Base-by-base conservation (phyloP, 2,329 filamentous ascomycete species). In the Pochonia chlamydosporia region DNA sequence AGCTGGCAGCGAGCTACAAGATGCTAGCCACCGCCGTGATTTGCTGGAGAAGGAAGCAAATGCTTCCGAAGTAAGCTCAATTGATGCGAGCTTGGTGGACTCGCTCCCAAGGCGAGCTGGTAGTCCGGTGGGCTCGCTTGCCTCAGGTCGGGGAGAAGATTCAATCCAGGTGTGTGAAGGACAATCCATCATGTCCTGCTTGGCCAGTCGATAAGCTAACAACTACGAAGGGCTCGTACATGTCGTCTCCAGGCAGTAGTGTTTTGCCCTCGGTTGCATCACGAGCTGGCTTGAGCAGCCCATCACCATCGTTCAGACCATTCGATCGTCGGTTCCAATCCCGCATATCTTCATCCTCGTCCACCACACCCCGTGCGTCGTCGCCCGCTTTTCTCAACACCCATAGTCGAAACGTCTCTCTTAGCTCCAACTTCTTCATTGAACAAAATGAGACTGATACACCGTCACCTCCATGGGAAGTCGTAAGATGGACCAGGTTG, bases 271-370 rank as follows among this genome's bases (percentile, higher is more conserved):
- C 85, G 30, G 74, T 84, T 49, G 82, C 81, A 55, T 84, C 85
- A 14, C 77, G 85, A 49, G 76, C 81, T 18, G 76, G 81, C 51
- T 67, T 86, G 33, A 70, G 69, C 54, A 89, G 85, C 56, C 84
- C 89, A 13, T 88, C 86, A 14, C 87, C 87, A 18, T 90, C 89
- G 14, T 86, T 96, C 58, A 83, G 92, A 60, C 92, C 93, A 4
- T 99, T 99, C 65, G 93, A 99, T 63, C 83, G 89, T 53, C 84
- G 93, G 47, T 99, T 99, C 67, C 90, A 95, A 63, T 92, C 92
- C 14, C 84, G 91, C 41, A 81, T 96, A 53, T 74, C 76, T 49
- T 81, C 85, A 13, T 71, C 71, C 41, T 61, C 66, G 26, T 63
- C 76, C 21, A 62, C 64, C 43, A 82, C 82, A 23, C 83, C 87